Evolutionary conservation across 2,329 filamentous ascomycete species (phyloP).

Genomic region (Diaporthe sp.): DNA sequence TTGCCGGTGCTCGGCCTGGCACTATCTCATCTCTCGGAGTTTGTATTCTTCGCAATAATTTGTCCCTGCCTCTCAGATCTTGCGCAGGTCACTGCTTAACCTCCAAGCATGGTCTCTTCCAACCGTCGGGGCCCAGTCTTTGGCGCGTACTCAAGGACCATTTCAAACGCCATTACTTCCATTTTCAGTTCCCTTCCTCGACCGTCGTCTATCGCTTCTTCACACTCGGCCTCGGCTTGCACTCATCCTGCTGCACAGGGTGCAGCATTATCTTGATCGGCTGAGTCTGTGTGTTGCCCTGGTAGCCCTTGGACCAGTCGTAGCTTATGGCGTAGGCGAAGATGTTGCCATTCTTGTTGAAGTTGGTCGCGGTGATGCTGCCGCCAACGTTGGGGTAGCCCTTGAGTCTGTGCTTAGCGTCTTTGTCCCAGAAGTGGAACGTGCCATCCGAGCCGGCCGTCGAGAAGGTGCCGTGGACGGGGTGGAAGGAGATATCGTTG

Average conservation of each 20-base stretch:
- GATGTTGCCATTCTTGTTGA: conserved; percentile 87
- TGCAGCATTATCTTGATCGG: conserved; percentile 90
- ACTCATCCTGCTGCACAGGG: conserved; percentile 75
- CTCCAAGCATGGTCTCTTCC: neutral
- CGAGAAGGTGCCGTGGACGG: conserved; percentile 96
- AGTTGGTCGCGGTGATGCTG: conserved; percentile 91
- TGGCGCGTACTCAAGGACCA: neutral
- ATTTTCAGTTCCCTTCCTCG: neutral
- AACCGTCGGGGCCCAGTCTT: neutral
- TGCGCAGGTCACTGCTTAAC: neutral
- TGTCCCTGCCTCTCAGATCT: neutral
- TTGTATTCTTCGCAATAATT: neutral
- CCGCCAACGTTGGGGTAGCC: conserved; percentile 89
- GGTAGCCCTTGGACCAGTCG: conserved; percentile 98
- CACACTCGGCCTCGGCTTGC: conserved; percentile 71
- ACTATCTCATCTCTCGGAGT: neutral
- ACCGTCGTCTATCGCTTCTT: conserved; percentile 67
- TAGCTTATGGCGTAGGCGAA: conserved; percentile 94
- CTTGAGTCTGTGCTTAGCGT: conserved; percentile 89
- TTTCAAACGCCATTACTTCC: neutral
- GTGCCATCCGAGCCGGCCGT: conserved; percentile 96
- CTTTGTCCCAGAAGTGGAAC: conserved; percentile 97
- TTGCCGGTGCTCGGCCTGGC: neutral
- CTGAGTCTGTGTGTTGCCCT: conserved; percentile 81
- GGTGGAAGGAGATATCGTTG: conserved; percentile 98